Evolutionary conservation across 2,329 filamentous ascomycete species (phyloP).

Genomic region (Ceratocystiopsis minuta): DNA sequence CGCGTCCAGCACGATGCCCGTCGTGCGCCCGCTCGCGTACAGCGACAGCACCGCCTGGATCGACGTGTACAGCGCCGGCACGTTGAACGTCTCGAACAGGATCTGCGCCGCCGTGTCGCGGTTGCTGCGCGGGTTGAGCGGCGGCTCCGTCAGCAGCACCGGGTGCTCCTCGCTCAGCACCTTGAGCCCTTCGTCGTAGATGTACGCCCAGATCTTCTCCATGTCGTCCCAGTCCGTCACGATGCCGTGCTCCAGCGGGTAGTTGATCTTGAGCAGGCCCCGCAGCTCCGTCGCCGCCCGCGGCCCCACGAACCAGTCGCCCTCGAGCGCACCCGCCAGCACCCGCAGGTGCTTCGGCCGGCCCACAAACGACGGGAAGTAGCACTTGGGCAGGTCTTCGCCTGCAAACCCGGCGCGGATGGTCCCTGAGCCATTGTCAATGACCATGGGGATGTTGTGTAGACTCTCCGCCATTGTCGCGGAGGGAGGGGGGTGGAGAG

Average conservation of each 20-base stretch:
- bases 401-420: slow-evolving; percentile 95
- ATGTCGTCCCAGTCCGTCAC: slow-evolving; percentile 99
- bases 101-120: slow-evolving; percentile 94
- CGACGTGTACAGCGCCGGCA: slow-evolving; percentile 87
- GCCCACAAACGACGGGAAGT: slow-evolving; percentile 93
- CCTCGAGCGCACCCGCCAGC: slow-evolving; percentile 88
- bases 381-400: slow-evolving; percentile 89
- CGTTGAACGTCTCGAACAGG: slow-evolving; percentile 96
- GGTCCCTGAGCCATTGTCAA: slow-evolving; percentile 96
- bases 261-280: slow-evolving; percentile 85
- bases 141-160: slow-evolving; percentile 87
- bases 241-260: slow-evolving; percentile 91
- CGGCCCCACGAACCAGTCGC: slow-evolving; percentile 91
- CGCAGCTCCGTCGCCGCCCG: slow-evolving; percentile 74
- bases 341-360: slow-evolving; percentile 89
- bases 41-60: slow-evolving; percentile 93
- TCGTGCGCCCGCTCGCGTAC: slow-evolving; percentile 90
- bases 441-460: slow-evolving; percentile 94
- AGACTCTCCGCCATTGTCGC: slow-evolving; percentile 41
- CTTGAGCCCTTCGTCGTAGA: slow-evolving; percentile 90
- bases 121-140: slow-evolving; percentile 86
- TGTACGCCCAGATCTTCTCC: slow-evolving; percentile 98
- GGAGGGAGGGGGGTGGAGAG: neutral
- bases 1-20: slow-evolving; percentile 85
- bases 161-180: slow-evolving; percentile 97